Percentiles rank a stretch among this genome's conserved stretches.
Conservation (phyloP, 768 basidiomycete genomes). For the Sporobolomyces roseus region DNA sequence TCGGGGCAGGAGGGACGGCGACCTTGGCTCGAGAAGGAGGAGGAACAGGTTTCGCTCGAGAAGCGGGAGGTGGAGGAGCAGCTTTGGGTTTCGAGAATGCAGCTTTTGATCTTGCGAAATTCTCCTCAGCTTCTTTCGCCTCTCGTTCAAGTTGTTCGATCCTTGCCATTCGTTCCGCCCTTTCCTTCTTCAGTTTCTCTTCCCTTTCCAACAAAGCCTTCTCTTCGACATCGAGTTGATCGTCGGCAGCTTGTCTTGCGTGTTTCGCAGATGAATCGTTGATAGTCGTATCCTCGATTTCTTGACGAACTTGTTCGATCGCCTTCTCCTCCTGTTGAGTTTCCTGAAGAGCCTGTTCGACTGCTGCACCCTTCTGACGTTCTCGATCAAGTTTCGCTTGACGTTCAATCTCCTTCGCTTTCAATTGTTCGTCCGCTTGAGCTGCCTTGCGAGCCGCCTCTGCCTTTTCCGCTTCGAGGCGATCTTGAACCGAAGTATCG, state of each 20-base stretch:
- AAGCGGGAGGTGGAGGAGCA: slow-evolving; percentile 29
- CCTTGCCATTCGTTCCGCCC: slow-evolving; percentile 63
- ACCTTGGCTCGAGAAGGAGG: slow-evolving; percentile 43
- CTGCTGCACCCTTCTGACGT: slow-evolving; percentile 21
- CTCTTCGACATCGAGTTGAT: slow-evolving; percentile 71
- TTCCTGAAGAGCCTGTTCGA: slow-evolving; percentile 39
- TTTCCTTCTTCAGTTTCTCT: slow-evolving; percentile 64
- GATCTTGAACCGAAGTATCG: slow-evolving; percentile 77
- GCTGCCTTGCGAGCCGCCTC: slow-evolving; percentile 82
- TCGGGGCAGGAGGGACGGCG: slow-evolving; percentile 13
- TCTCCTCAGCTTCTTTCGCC: slow-evolving; percentile 59
- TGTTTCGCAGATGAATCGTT: slow-evolving; percentile 4
- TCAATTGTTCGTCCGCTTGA: slow-evolving; percentile 72
- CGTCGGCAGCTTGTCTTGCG: slow-evolving; percentile 49
- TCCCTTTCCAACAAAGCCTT: slow-evolving; percentile 64
- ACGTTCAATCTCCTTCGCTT: slow-evolving; percentile 69
- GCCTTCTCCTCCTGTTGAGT: slow-evolving; percentile 13
- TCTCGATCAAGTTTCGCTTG: slow-evolving; percentile 71
- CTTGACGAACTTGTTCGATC: slow-evolving; percentile 37
- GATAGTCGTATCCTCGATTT: slow-evolving; percentile 33
- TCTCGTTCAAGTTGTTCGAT: slow-evolving; percentile 58
- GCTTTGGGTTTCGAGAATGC: slow-evolving; percentile 40
- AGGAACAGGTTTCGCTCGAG: slow-evolving; percentile 44
- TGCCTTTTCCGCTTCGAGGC: slow-evolving; percentile 76
- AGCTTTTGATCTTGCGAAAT: slow-evolving; percentile 44